Conservation (phyloP, 2,329 filamentous ascomycete genomes). For the Hypoxylon rubiginosum region DNA sequence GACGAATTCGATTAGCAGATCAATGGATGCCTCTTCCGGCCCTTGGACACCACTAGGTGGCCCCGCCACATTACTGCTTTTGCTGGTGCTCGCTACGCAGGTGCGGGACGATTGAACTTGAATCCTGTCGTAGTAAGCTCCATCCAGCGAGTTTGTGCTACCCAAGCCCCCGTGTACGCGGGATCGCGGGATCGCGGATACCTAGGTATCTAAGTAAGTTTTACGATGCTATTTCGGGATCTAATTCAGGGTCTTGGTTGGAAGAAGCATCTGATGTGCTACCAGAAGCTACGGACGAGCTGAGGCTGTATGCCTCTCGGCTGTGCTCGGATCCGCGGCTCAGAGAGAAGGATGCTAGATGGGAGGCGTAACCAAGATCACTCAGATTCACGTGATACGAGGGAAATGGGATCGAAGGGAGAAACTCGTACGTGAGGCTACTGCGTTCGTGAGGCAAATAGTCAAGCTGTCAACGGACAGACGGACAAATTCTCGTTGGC, state of each 20-base stretch:
- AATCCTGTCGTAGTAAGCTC: slow-evolving; percentile 42
- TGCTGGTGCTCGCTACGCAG: slow-evolving; percentile 13
- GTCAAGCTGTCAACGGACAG: background rate
- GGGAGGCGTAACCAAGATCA: background rate
- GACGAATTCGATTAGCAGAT: slow-evolving; percentile 24
- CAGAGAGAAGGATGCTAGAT: background rate
- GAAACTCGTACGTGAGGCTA: background rate
- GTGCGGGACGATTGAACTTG: slow-evolving; percentile 8
- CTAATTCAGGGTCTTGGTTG: slow-evolving; percentile 13
- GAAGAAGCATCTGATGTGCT: slow-evolving; percentile 8
- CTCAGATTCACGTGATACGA: background rate
- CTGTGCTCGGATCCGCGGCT: slow-evolving; percentile 2
- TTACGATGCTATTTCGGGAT: slow-evolving; percentile 34
- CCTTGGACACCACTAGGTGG: slow-evolving; percentile 13
- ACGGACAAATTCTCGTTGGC: background rate
- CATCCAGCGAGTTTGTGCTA: slow-evolving; percentile 23
- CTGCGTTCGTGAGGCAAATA: background rate
- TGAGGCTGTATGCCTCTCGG: background rate
- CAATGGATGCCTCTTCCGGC: slow-evolving; percentile 21
- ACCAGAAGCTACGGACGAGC: slow-evolving; percentile 10
- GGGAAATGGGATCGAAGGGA: background rate
- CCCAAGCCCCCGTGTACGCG: slow-evolving; percentile 27
- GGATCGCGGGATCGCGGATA: background rate
- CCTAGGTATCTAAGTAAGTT: background rate
- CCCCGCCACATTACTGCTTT: slow-evolving; percentile 29